phyloP scores from a whole-genome alignment of 192 early-diverging fungal genomes.

The Glomus cerebriforme region DNA sequence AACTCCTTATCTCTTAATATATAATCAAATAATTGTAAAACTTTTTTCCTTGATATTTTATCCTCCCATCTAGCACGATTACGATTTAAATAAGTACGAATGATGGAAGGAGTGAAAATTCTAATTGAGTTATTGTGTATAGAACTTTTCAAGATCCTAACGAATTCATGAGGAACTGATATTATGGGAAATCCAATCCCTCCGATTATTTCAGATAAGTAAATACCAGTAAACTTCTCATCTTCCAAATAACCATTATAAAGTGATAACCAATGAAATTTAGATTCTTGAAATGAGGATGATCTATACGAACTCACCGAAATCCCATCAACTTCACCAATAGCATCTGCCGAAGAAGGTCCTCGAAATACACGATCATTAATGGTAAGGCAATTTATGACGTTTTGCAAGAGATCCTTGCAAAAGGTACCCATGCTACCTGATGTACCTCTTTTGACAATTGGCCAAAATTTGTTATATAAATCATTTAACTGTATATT shows the following conservation, averaged over 20 bases:
- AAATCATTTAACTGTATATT: not conserved
- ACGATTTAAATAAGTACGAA: not conserved
- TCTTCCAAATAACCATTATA: not conserved
- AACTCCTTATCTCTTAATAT: not conserved
- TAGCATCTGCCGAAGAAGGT: not conserved
- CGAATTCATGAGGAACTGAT: not conserved
- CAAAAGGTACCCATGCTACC: not conserved
- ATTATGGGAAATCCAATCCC: not conserved
- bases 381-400: not conserved
- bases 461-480: slow-evolving; percentile 9
- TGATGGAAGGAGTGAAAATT: not conserved
- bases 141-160: not conserved
- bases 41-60: not conserved
- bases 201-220: not conserved
- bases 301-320: not conserved
- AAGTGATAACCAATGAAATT: not conserved
- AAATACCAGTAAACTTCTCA: not conserved
- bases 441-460: not conserved
- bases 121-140: not conserved
- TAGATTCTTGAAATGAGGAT: not conserved
- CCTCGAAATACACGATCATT: not conserved
- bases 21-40: not conserved
- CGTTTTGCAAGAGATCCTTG: not conserved
- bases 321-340: not conserved
- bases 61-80: not conserved